phyloP scores from a whole-genome alignment of 2,329 filamentous ascomycete species.

The Exophiala viscosa region DNA sequence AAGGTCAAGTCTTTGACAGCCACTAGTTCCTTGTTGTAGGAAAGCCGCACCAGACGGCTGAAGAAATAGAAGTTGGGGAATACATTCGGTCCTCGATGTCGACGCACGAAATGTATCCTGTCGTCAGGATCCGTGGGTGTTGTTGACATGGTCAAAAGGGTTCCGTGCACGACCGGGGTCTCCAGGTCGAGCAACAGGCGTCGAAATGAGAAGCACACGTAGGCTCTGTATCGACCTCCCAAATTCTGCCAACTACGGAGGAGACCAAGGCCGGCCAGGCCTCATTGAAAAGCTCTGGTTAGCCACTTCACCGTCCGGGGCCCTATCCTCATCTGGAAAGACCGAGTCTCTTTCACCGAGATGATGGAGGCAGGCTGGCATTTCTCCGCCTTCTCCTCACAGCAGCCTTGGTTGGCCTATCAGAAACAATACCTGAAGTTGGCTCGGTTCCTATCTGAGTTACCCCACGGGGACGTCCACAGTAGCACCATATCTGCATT shows the following conservation, averaged over 20 bases:
- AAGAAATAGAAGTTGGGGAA: conserved; percentile 32
- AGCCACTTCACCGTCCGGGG: too few relatives aligned
- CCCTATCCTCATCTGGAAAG: neutral
- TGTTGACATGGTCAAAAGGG: neutral
- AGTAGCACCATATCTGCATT: neutral
- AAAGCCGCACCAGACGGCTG: conserved; percentile 30
- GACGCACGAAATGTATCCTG: neutral
- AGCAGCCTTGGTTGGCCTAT: neutral
- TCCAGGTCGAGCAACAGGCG: neutral
- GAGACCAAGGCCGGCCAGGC: too few relatives aligned
- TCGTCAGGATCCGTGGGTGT: neutral
- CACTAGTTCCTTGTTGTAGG: conserved; percentile 25
- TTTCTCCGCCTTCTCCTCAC: conserved; percentile 1
- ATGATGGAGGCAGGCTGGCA: neutral
- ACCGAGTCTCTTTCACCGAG: neutral
- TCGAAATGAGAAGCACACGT: neutral
- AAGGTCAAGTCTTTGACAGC: conserved; percentile 31
- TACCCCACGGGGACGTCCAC: neutral
- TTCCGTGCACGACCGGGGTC: neutral
- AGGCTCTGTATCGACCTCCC: neutral
- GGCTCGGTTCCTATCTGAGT: neutral
- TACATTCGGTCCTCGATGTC: conserved; percentile 27
- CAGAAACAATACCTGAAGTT: too few relatives aligned
- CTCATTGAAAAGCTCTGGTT: neutral
- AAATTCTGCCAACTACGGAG: neutral